phyloP scores from a whole-genome alignment of 805 yeast genomes.

The Lipomyces yamanashiensis region DNA sequence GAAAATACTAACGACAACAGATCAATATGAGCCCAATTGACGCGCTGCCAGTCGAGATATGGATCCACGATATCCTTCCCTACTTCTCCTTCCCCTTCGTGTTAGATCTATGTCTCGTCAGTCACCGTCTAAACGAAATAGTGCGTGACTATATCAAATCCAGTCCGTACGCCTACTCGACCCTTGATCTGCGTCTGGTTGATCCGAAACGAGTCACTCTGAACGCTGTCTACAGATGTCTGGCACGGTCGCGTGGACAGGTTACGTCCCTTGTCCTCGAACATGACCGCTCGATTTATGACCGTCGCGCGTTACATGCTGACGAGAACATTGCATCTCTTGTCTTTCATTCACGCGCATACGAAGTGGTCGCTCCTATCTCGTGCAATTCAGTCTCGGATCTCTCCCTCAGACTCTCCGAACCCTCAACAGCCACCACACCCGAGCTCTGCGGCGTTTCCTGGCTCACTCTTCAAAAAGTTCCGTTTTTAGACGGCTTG shows the following conservation, averaged over 20 bases:
- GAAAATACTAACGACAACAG: not conserved
- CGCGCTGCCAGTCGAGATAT: constrained; percentile 10
- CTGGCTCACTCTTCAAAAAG: constrained; percentile 13
- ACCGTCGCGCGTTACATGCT: not conserved
- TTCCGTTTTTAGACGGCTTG: constrained; percentile 3
- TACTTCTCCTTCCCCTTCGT: constrained; percentile 6
- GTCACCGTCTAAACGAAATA: not conserved
- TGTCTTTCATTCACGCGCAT: constrained; percentile 1
- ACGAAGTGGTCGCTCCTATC: constrained; percentile 2
- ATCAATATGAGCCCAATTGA: not conserved
- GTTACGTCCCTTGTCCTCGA: not conserved
- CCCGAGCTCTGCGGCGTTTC: constrained; percentile 13
- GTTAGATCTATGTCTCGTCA: constrained; percentile 1
- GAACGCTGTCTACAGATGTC: constrained; percentile 4
- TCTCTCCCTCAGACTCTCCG: constrained; percentile 7
- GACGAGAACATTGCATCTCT: constrained; percentile 11
- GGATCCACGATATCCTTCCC: constrained; percentile 11
- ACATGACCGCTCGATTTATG: constrained; percentile 1
- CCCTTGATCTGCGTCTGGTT: not conserved
- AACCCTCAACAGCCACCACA: not conserved
- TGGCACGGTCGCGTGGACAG: constrained; percentile 3
- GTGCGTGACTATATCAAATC: constrained; percentile 8
- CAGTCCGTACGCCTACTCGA: not conserved
- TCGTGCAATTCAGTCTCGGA: not conserved
- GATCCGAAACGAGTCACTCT: not conserved